These are phyloP conservation scores for Tephrocybe sp. DNA, from an alignment of 768 basidiomycete species.

Conservation along the genomic window DNA sequence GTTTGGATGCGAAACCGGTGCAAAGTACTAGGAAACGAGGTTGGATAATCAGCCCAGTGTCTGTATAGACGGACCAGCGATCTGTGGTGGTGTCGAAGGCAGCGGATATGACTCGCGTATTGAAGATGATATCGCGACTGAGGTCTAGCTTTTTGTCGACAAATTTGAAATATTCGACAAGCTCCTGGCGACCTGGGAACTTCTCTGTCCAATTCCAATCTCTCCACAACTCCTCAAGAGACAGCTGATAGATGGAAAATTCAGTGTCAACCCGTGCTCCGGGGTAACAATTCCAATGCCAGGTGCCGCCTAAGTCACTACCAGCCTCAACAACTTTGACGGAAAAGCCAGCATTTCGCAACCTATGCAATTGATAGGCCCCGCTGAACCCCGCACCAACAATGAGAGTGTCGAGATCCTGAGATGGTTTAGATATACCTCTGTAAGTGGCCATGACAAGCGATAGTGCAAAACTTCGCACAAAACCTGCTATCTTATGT, in stretches of 20 bases:
- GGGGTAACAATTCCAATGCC: slow-evolving; percentile 26
- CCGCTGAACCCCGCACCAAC: slow-evolving; percentile 26
- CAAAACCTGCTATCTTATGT: too few relatives aligned
- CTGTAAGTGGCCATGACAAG: background rate
- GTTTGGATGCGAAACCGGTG: slow-evolving; percentile 23
- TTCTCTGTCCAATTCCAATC: slow-evolving; percentile 22
- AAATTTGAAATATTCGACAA: slow-evolving; percentile 21
- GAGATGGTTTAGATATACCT: background rate
- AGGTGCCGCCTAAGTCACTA: slow-evolving; percentile 20
- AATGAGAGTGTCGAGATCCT: slow-evolving; percentile 19
- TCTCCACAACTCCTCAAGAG: slow-evolving; percentile 22
- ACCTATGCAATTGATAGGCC: slow-evolving; percentile 15
- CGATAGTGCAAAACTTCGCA: background rate
- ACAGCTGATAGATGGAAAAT: slow-evolving; percentile 22
- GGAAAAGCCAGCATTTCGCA: slow-evolving; percentile 18
- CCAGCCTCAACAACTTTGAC: slow-evolving; percentile 21
- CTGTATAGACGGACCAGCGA: slow-evolving; percentile 21
- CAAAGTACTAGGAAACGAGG: slow-evolving; percentile 23
- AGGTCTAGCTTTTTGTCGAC: slow-evolving; percentile 22
- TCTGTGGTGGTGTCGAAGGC: slow-evolving; percentile 15
- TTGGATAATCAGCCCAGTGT: slow-evolving; percentile 15
- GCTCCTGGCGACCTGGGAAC: slow-evolving; percentile 17
- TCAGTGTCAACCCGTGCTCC: slow-evolving; percentile 26
- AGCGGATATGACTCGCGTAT: slow-evolving; percentile 21
- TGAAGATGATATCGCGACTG: slow-evolving; percentile 20